These are phyloP conservation scores for Pogostemon cablin DNA, from an alignment of 257 asterid species.

Conservation along the genomic window DNA sequence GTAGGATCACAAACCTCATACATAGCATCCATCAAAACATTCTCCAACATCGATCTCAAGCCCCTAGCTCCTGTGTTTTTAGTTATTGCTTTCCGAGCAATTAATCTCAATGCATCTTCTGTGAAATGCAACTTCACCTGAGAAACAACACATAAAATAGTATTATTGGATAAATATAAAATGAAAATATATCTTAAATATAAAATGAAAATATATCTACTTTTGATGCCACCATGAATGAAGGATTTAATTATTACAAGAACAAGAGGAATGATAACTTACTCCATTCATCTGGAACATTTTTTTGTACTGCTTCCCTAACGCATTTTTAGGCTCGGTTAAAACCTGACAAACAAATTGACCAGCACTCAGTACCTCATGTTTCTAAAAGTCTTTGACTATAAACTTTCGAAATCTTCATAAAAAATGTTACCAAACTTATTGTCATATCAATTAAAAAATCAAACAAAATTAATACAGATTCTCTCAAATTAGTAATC, in stretches of 20 bases:
- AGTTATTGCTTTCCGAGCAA: constrained; percentile 81
- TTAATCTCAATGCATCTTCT: constrained; percentile 82
- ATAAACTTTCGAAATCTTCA: background rate
- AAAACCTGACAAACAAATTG: constrained; percentile 63
- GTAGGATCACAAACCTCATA: constrained; percentile 68
- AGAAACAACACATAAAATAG: constrained; percentile 31
- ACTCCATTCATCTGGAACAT: constrained; percentile 97
- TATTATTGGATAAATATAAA: background rate
- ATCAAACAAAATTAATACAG: background rate
- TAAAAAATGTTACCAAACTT: constrained; percentile 4
- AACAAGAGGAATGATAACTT: constrained; percentile 33
- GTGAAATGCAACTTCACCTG: constrained; percentile 93
- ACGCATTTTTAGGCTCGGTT: constrained; percentile 94
- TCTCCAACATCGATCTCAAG: constrained; percentile 86
- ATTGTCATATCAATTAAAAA: background rate
- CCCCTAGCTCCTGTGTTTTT: constrained; percentile 99
- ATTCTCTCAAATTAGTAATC: constrained; percentile 18
- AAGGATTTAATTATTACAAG: no score
- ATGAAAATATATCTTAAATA: background rate
- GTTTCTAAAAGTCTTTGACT: background rate
- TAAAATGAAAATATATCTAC: background rate
- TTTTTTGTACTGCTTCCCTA: constrained; percentile 95
- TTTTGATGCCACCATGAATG: no score
- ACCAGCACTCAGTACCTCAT: constrained; percentile 16
- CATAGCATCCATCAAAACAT: constrained; percentile 94